These are phyloP conservation scores for Quercus robur DNA, from an alignment of 306 rosid genomes.

Conservation along the genomic window DNA sequence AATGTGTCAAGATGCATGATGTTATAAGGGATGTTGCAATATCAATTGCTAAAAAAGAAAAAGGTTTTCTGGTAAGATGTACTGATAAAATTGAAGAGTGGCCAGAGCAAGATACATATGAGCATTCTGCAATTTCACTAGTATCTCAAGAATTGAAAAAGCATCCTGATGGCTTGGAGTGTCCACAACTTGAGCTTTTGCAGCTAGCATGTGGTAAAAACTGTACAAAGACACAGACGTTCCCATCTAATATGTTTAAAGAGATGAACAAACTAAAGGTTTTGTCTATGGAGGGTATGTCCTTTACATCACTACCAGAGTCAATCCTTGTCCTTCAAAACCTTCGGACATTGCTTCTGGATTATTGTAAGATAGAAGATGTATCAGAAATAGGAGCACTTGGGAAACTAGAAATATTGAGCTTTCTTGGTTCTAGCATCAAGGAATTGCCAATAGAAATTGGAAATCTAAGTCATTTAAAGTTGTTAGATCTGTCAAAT, in stretches of 20 bases:
- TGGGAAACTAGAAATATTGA: not conserved
- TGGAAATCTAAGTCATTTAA: not conserved
- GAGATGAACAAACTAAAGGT: conserved; percentile 11
- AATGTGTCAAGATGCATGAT: conserved; percentile 31
- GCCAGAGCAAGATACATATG: not conserved
- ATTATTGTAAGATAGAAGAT: not conserved
- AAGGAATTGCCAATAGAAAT: not conserved
- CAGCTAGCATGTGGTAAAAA: not conserved
- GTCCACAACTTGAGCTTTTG: conserved; percentile 8
- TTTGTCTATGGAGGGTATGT: not conserved
- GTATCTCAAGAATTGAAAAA: not conserved
- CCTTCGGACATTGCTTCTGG: not conserved
- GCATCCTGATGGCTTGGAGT: not conserved
- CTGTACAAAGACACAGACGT: not conserved
- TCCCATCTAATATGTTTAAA: conserved; percentile 6
- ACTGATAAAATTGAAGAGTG: not conserved
- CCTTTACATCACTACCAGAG: not conserved
- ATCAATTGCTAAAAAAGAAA: not conserved
- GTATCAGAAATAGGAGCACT: not conserved
- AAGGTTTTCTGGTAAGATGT: not conserved
- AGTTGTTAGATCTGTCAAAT: not conserved
- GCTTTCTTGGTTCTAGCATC: not conserved
- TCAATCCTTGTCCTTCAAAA: not conserved
- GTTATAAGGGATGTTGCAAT: conserved; percentile 22
- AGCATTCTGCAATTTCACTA: conserved; percentile 6